Conservation (phyloP, 2,329 filamentous ascomycete genomes). For the Nannizziopsis arthrosporioides region DNA sequence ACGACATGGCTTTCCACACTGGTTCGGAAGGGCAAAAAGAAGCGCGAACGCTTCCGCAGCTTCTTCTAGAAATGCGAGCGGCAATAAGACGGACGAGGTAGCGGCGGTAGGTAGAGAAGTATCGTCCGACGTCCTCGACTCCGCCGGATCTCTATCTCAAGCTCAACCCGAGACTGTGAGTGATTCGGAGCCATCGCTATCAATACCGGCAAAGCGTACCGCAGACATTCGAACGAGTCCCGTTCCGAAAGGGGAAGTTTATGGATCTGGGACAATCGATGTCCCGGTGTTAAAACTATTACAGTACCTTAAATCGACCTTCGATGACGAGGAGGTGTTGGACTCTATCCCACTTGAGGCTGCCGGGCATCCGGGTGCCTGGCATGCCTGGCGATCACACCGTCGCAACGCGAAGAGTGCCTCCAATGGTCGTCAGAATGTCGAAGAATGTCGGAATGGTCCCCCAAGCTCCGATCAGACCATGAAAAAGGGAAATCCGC, state of each 20-base stretch:
- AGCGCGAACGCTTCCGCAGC: conserved; percentile 27
- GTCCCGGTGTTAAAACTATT: conserved; percentile 57
- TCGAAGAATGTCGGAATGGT: neutral
- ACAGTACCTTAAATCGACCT: conserved; percentile 68
- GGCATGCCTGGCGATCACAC: conserved; percentile 82
- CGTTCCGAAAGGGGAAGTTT: conserved; percentile 12
- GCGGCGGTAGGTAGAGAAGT: neutral
- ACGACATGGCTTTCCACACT: conserved; percentile 77
- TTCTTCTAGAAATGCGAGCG: conserved; percentile 35
- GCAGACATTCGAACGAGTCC: conserved; percentile 10
- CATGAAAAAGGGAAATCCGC: conserved; percentile 37
- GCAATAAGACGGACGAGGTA: conserved; percentile 15
- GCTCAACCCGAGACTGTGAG: neutral
- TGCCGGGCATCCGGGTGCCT: conserved; percentile 80
- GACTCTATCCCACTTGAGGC: conserved; percentile 69
- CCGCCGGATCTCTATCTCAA: neutral
- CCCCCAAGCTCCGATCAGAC: conserved; percentile 12
- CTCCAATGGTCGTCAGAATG: neutral
- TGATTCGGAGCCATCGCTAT: neutral
- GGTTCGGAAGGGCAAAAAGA: conserved; percentile 58
- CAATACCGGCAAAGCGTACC: neutral
- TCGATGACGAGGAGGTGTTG: conserved; percentile 64
- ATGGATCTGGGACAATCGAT: conserved; percentile 16
- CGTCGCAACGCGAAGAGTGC: conserved; percentile 30
- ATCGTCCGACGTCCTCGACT: neutral